A percentile compares a stretch with the other conserved stretches of the same genome.
Conservation (phyloP, 129 eudicot genomes). For the Rutidosis leptorrhynchoides region DNA sequence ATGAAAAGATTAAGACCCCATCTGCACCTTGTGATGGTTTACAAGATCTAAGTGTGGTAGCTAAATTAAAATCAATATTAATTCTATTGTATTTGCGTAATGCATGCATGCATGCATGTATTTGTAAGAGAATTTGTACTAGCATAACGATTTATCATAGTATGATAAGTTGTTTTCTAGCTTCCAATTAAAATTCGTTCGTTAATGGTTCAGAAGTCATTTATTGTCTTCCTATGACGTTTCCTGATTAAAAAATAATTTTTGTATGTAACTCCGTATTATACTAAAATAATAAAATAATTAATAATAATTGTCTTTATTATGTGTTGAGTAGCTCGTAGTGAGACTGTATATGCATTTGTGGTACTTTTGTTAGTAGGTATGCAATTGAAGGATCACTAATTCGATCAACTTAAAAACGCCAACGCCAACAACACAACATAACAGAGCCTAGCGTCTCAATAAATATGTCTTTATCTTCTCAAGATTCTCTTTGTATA, state of each 20-base stretch:
- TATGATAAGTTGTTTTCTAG: not conserved
- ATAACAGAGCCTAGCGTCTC: not conserved
- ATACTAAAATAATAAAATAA: too few species aligned
- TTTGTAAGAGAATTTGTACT: not conserved
- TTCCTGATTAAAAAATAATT: not conserved
- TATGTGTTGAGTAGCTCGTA: not conserved
- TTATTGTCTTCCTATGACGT: not conserved
- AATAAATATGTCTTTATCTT: conserved; percentile 2
- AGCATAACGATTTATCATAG: not conserved
- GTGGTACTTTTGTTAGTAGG: conserved; percentile 25
- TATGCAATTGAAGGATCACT: conserved; percentile 28
- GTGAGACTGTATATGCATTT: not conserved
- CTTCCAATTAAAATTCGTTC: not conserved
- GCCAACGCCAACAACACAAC: too few species aligned
- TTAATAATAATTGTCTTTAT: not conserved
- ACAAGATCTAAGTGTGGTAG: not conserved
- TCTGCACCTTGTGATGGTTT: too few species aligned
- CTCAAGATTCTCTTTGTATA: not conserved
- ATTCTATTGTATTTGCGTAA: not conserved
- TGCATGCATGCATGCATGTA: not conserved
- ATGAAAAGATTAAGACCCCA: too few species aligned
- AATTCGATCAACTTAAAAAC: conserved; percentile 13
- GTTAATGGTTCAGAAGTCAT: not conserved
- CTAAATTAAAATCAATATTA: too few species aligned
- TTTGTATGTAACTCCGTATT: too few species aligned